Percentiles rank a stretch among this genome's conserved stretches.
Conservation (phyloP, 2,329 filamentous ascomycete species). For the Ceratocystis alfenasii region DNA sequence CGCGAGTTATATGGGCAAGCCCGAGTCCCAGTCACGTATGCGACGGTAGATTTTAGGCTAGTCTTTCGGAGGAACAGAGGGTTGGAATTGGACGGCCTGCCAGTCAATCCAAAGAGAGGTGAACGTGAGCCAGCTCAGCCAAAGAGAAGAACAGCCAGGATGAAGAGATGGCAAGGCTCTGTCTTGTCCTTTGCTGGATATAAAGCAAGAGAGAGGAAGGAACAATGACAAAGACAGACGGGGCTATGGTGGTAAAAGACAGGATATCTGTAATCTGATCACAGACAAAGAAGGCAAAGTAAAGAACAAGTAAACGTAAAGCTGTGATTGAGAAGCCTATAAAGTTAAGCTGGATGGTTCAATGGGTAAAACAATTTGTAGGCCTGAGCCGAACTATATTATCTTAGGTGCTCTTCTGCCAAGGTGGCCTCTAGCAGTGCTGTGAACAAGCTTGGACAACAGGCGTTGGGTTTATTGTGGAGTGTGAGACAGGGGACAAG, state of each 20-base stretch:
- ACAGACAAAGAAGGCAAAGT: slow-evolving; percentile 4
- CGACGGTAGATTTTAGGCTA: neutral
- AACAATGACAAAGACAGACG: neutral
- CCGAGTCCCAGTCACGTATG: slow-evolving; percentile 11
- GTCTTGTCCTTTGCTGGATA: neutral
- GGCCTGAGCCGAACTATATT: slow-evolving; percentile 10
- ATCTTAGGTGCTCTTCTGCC: slow-evolving; percentile 11
- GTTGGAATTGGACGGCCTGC: slow-evolving; percentile 8
- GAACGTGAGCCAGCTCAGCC: slow-evolving; percentile 6
- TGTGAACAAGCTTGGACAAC: neutral
- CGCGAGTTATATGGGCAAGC: neutral
- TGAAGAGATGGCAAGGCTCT: neutral
- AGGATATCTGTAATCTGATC: neutral
- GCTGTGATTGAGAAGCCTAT: neutral
- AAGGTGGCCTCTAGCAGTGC: slow-evolving; percentile 20
- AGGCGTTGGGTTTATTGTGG: neutral
- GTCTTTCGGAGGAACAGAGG: slow-evolving; percentile 11
- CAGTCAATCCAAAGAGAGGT: slow-evolving; percentile 2
- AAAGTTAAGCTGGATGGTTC: neutral
- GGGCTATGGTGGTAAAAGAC: neutral
- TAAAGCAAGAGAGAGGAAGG: neutral
- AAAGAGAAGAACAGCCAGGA: neutral
- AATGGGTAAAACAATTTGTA: neutral
- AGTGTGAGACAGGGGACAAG: neutral
- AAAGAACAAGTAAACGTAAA: neutral